Percentiles rank a stretch among this genome's conserved stretches.
Evolutionary conservation across 495 filamentous ascomycete species (phyloP).

Genomic region (Peziza echinospora): DNA sequence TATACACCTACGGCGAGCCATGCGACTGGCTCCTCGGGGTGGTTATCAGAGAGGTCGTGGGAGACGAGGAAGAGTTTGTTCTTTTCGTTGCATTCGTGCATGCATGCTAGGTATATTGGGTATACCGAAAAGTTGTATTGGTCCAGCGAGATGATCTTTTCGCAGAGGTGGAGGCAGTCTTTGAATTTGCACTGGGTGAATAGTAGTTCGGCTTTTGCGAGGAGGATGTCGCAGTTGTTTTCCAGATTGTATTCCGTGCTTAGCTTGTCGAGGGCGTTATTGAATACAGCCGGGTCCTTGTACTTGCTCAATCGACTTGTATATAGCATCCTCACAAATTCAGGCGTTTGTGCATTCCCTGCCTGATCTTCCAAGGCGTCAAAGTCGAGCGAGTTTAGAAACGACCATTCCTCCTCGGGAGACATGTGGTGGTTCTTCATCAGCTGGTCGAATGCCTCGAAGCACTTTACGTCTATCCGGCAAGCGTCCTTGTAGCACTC

Average conservation of each 20-base stretch:
- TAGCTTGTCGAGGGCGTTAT: slow-evolving; percentile 70
- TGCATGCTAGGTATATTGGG: slow-evolving; percentile 75
- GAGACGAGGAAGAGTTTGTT: slow-evolving; percentile 80
- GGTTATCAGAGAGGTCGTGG: slow-evolving; percentile 83
- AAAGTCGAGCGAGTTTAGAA: slow-evolving; percentile 81
- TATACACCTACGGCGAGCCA: slow-evolving; percentile 92
- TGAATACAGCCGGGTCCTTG: slow-evolving; percentile 62
- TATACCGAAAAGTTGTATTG: slow-evolving; percentile 78
- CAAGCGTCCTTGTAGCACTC: slow-evolving; percentile 97
- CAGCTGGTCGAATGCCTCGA: slow-evolving; percentile 90
- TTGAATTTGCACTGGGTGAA: slow-evolving; percentile 90
- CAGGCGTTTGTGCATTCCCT: slow-evolving; percentile 26
- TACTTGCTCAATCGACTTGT: slow-evolving; percentile 93
- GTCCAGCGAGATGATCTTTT: slow-evolving; percentile 54
- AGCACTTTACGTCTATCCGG: slow-evolving; percentile 91
- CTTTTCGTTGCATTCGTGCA: slow-evolving; percentile 67
- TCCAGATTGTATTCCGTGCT: slow-evolving; percentile 81
- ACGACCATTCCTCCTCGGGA: slow-evolving; percentile 87
- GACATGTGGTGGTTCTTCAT: slow-evolving; percentile 97
- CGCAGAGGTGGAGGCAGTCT: slow-evolving; percentile 64
- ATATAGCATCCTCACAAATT: slow-evolving; percentile 93
- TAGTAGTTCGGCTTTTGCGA: slow-evolving; percentile 75
- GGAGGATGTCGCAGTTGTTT: slow-evolving; percentile 71
- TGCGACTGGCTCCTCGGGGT: slow-evolving; percentile 72
- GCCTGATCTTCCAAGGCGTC: slow-evolving; percentile 44